Conservation (phyloP, 345 rosid species). For the Aurinia saxatilis region DNA sequence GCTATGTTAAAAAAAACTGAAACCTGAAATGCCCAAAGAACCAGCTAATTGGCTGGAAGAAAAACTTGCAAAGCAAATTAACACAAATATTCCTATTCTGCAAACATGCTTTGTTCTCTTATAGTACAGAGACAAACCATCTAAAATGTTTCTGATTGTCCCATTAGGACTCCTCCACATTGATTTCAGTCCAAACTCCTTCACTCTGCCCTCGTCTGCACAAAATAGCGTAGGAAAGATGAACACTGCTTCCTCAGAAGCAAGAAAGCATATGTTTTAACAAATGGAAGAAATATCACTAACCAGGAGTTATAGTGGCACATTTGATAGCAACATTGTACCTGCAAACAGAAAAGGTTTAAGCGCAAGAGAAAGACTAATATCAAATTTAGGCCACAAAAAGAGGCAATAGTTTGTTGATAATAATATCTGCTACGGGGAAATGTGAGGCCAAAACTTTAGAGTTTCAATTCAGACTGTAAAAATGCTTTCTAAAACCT, state of each 20-base stretch:
- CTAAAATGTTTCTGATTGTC: constrained; percentile 90
- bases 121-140: constrained; percentile 48
- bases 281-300: constrained; percentile 16
- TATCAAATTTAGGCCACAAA: neutral
- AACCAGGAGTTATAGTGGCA: constrained; percentile 97
- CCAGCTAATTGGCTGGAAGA: neutral
- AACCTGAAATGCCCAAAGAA: neutral
- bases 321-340: constrained; percentile 95
- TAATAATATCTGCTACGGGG: neutral
- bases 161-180: constrained; percentile 99
- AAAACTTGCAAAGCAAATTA: neutral
- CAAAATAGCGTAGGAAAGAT: neutral
- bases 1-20: constrained; percentile 10
- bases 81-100: neutral
- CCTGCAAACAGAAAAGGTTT: constrained; percentile 37
- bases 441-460: neutral
- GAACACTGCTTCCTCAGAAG: neutral
- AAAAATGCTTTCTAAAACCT: neutral
- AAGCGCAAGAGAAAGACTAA: neutral
- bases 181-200: constrained; percentile 80
- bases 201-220: constrained; percentile 94
- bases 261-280: neutral
- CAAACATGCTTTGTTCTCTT: neutral
- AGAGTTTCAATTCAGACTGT: neutral
- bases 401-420: neutral